Percentiles rank a stretch among this genome's conserved stretches.
Evolutionary conservation across 2,329 filamentous ascomycete genomes (phyloP).

Genomic region (Fusarium irregulare): DNA sequence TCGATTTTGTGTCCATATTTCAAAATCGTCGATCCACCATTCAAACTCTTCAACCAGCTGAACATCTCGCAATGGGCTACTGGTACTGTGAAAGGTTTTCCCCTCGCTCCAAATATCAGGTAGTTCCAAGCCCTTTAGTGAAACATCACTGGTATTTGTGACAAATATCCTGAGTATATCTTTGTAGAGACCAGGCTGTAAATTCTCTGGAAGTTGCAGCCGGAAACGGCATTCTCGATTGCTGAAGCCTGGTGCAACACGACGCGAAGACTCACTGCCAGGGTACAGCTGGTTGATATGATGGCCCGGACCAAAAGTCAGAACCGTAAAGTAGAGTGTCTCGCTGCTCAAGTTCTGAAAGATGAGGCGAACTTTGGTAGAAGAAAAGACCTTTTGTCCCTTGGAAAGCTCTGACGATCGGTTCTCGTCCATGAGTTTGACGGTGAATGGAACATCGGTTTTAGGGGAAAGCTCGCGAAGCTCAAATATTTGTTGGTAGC

Average conservation of each 20-base stretch:
- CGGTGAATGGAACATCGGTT: neutral
- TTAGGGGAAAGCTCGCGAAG: neutral
- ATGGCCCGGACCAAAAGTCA: neutral
- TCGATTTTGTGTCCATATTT: neutral
- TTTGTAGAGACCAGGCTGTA: neutral
- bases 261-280: neutral
- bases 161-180: neutral
- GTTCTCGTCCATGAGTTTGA: neutral
- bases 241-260: neutral
- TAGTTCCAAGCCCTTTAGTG: neutral
- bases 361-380: neutral
- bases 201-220: neutral
- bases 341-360: neutral
- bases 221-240: neutral
- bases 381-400: neutral
- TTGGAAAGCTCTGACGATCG: neutral
- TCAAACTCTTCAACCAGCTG: neutral
- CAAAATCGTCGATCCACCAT: conserved; percentile 7
- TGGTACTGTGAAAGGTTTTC: neutral
- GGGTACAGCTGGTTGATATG: neutral
- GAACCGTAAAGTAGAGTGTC: neutral
- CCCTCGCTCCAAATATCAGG: neutral
- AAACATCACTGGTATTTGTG: neutral
- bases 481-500: neutral
- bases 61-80: neutral